Evolutionary conservation across 768 basidiomycete genomes (phyloP).

Genomic region (Termitomyces sp.): DNA sequence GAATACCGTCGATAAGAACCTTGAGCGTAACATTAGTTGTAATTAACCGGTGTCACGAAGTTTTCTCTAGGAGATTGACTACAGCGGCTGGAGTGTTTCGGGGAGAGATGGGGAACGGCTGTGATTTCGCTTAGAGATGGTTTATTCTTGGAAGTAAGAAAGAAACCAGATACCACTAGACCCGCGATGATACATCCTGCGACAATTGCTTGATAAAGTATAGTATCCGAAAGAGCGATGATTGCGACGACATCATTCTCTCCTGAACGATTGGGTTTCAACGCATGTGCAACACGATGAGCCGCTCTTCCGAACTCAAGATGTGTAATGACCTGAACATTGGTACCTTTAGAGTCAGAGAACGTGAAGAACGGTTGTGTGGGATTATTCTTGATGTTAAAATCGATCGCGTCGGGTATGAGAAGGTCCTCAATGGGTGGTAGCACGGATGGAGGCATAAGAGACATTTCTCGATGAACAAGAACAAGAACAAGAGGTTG

Average conservation of each 20-base stretch:
- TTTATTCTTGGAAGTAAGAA: neutral
- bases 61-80: slow-evolving; percentile 31
- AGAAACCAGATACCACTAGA: neutral
- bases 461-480: too few relatives aligned
- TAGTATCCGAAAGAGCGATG: slow-evolving; percentile 20
- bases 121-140: neutral
- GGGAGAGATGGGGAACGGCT: slow-evolving; percentile 24
- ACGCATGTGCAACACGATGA: slow-evolving; percentile 30
- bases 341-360: slow-evolving; percentile 6
- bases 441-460: neutral
- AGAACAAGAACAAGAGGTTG: slow-evolving; percentile 2
- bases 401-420: neutral
- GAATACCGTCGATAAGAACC: slow-evolving; percentile 25
- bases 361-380: slow-evolving; percentile 15
- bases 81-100: slow-evolving; percentile 32
- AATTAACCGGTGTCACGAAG: slow-evolving; percentile 34
- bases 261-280: slow-evolving; percentile 24
- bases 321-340: slow-evolving; percentile 22
- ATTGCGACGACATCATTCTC: slow-evolving; percentile 24
- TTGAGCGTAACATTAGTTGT: slow-evolving; percentile 26
- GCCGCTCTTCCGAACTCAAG: slow-evolving; percentile 36
- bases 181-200: slow-evolving; percentile 28
- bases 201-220: slow-evolving; percentile 32
- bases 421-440: neutral
- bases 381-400: slow-evolving; percentile 17